phyloP scores from a whole-genome alignment of 2,329 filamentous ascomycete genomes.

The Didymella segeticola region DNA sequence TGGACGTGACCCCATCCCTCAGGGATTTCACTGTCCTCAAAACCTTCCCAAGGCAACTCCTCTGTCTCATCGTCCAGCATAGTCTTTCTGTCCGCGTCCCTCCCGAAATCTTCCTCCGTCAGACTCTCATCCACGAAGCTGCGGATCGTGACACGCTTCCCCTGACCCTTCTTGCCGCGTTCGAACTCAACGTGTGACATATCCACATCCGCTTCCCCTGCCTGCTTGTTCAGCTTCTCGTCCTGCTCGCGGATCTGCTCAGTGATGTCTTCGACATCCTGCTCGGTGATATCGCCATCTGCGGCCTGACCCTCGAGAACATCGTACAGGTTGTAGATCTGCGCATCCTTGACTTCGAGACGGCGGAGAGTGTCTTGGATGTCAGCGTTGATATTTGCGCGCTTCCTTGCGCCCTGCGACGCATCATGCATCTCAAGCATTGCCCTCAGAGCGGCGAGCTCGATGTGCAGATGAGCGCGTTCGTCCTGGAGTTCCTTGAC shows the following conservation, averaged over 20 bases:
- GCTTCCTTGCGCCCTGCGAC: slow-evolving; percentile 67
- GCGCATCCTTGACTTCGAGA: slow-evolving; percentile 76
- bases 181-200: slow-evolving; percentile 34
- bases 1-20: slow-evolving; percentile 13
- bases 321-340: slow-evolving; percentile 84
- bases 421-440: slow-evolving; percentile 68
- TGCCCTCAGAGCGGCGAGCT: slow-evolving; percentile 67
- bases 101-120: slow-evolving; percentile 31
- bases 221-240: slow-evolving; percentile 11
- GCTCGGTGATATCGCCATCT: slow-evolving; percentile 59
- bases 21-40: slow-evolving; percentile 34
- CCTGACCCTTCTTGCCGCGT: slow-evolving; percentile 38
- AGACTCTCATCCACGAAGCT: slow-evolving; percentile 43
- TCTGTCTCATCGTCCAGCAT: slow-evolving; percentile 37
- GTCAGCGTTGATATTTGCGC: slow-evolving; percentile 65
- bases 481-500: slow-evolving; percentile 85
- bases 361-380: slow-evolving; percentile 68
- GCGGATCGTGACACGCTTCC: slow-evolving; percentile 48
- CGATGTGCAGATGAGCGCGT: slow-evolving; percentile 74
- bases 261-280: slow-evolving; percentile 58
- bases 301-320: slow-evolving; percentile 77
- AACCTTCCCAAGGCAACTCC: slow-evolving; percentile 50
- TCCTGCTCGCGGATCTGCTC: slow-evolving; percentile 51
- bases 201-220: slow-evolving; percentile 2
- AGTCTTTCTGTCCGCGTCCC: slow-evolving; percentile 7